Evolutionary conservation across 768 basidiomycete species (phyloP).

Genomic region (Psilocybe cubensis): DNA sequence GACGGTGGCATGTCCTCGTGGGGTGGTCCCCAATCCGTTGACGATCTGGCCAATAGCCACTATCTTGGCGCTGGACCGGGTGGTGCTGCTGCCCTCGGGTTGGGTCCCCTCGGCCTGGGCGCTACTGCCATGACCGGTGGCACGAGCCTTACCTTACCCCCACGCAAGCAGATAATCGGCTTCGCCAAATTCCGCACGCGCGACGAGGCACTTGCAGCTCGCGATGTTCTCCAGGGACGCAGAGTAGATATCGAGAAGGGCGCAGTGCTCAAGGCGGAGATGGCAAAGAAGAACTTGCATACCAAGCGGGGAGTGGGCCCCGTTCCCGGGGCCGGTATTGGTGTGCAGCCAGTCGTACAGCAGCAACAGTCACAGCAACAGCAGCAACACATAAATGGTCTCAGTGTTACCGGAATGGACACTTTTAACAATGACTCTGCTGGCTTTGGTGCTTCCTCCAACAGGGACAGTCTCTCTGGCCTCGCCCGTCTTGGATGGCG

Average conservation of each 20-base stretch:
- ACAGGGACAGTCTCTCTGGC: conserved; percentile 11
- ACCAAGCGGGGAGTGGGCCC: conserved; percentile 91
- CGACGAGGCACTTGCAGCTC: conserved; percentile 84
- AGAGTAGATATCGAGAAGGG: conserved; percentile 94
- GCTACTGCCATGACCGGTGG: neutral
- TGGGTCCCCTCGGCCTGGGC: conserved; percentile 8
- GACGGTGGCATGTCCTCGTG: conserved; percentile 76
- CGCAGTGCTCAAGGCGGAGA: conserved; percentile 93
- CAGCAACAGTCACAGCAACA: conserved; percentile 7
- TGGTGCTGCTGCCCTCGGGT: neutral
- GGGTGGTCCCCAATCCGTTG: conserved; percentile 43
- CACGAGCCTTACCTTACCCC: conserved; percentile 45
- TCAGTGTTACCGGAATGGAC: conserved; percentile 3
- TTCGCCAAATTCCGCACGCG: conserved; percentile 95
- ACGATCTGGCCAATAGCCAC: conserved; percentile 35
- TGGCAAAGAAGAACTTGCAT: conserved; percentile 99
- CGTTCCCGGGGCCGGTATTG: conserved; percentile 31
- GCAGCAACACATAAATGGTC: conserved; percentile 18
- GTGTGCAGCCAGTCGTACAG: conserved; percentile 8
- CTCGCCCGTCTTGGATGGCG: conserved; percentile 10
- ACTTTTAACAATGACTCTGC: conserved; percentile 19
- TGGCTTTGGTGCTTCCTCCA: neutral
- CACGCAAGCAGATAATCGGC: conserved; percentile 96
- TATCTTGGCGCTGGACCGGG: conserved; percentile 26
- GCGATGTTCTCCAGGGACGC: conserved; percentile 86